A percentile compares a stretch with the other conserved stretches of the same genome.
phyloP scores from a whole-genome alignment of 202 grass and related monocot genomes.

The Eragrostis tef region DNA sequence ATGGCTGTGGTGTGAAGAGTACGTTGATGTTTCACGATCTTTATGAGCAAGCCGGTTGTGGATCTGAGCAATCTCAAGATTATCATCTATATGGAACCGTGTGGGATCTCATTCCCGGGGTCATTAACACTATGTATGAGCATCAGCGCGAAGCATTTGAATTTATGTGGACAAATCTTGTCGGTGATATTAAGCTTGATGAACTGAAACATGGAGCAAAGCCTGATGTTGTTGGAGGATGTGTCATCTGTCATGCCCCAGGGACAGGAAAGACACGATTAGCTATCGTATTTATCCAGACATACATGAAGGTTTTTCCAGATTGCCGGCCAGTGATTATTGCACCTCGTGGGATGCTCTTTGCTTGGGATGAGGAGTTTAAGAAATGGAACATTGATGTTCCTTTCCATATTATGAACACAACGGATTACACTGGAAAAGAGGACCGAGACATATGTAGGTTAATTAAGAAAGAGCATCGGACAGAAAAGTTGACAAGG shows the following conservation, averaged over 20 bases:
- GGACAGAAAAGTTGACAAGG: slow-evolving; percentile 62
- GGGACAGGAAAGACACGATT: slow-evolving; percentile 90
- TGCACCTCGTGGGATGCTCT: slow-evolving; percentile 82
- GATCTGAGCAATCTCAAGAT: slow-evolving; percentile 46
- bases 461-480: slow-evolving; percentile 60
- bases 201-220: slow-evolving; percentile 59
- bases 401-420: slow-evolving; percentile 92
- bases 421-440: slow-evolving; percentile 68
- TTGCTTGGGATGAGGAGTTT: slow-evolving; percentile 93
- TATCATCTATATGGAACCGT: slow-evolving; percentile 62
- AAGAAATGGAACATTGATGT: slow-evolving; percentile 82
- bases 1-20: slow-evolving; percentile 49
- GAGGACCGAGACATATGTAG: slow-evolving; percentile 71
- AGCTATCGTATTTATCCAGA: slow-evolving; percentile 86
- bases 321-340: slow-evolving; percentile 85
- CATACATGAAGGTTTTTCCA: slow-evolving; percentile 88
- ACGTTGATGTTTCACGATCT: slow-evolving; percentile 57
- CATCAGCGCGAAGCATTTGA: slow-evolving; percentile 91
- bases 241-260: slow-evolving; percentile 91
- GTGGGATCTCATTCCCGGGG: slow-evolving; percentile 91
- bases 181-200: slow-evolving; percentile 72
- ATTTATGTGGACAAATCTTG: slow-evolving; percentile 95
- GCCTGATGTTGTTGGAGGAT: slow-evolving; percentile 83
- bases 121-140: slow-evolving; percentile 66
- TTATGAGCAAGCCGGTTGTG: slow-evolving; percentile 54